Conservation (phyloP, 495 filamentous ascomycete genomes). For the Aspergillus olivimuriae region DNA sequence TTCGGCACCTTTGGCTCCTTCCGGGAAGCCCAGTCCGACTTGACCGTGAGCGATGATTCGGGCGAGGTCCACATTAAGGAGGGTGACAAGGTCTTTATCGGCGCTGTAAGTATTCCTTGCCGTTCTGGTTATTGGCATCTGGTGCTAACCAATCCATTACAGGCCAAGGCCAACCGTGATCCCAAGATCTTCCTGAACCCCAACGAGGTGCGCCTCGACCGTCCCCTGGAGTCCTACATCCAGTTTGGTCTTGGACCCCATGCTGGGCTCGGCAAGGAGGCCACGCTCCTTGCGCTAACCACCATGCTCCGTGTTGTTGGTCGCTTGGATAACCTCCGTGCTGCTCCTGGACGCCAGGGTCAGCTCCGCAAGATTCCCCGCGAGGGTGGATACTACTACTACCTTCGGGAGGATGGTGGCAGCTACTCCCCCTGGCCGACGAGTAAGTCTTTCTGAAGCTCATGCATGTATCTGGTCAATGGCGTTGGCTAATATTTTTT, state of each 20-base stretch:
- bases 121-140: too few species aligned
- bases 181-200: conserved; percentile 62
- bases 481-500: conserved; percentile 10
- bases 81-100: conserved; percentile 48
- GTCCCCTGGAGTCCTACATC: conserved; percentile 63
- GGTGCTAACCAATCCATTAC: conserved; percentile 5
- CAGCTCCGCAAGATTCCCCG: conserved; percentile 64
- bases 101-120: conserved; percentile 29
- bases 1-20: conserved; percentile 54
- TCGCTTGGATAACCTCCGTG: conserved; percentile 54
- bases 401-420: conserved; percentile 70
- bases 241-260: conserved; percentile 59
- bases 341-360: conserved; percentile 62
- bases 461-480: not conserved
- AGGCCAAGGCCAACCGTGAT: conserved; percentile 51
- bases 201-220: conserved; percentile 55
- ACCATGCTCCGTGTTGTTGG: conserved; percentile 58
- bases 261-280: conserved; percentile 55
- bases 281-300: conserved; percentile 55
- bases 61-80: conserved; percentile 42
- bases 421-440: conserved; percentile 68
- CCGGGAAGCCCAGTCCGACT: conserved; percentile 38
- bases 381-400: conserved; percentile 55
- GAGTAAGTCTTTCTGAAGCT: conserved; percentile 38
- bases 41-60: conserved; percentile 46